Conservation (phyloP, 2,329 filamentous ascomycete species). For the Allantophomopsis cytisporea region DNA sequence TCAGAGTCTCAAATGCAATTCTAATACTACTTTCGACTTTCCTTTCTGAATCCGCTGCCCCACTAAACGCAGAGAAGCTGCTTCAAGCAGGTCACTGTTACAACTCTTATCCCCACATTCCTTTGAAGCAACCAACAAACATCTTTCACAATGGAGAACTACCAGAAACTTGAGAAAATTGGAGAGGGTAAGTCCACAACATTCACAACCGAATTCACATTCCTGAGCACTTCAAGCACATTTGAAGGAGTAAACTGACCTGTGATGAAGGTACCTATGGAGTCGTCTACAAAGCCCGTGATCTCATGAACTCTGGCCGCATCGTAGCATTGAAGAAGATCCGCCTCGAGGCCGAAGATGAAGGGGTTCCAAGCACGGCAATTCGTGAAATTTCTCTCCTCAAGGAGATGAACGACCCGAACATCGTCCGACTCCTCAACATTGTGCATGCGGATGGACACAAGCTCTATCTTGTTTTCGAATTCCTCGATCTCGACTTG, state of each 20-base stretch:
- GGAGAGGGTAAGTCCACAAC: conserved; percentile 60
- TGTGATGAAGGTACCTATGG: conserved; percentile 65
- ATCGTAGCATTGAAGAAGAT: conserved; percentile 95
- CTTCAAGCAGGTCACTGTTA: too few species aligned
- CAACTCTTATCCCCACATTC: conserved; percentile 8
- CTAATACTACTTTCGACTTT: not conserved
- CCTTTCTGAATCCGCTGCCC: too few species aligned
- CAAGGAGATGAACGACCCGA: conserved; percentile 88
- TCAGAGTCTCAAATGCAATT: too few species aligned
- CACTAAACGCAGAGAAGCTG: too few species aligned
- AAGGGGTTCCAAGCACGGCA: conserved; percentile 82
- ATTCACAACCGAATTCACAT: not conserved
- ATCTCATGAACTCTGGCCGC: conserved; percentile 67
- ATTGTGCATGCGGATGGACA: conserved; percentile 91
- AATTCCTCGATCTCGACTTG: conserved; percentile 81
- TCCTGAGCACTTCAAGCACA: not conserved
- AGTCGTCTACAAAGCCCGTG: conserved; percentile 88
- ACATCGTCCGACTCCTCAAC: conserved; percentile 78
- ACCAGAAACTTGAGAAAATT: conserved; percentile 93
- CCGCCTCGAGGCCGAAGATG: conserved; percentile 86
- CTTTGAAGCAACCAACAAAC: conserved; percentile 7
- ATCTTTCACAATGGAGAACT: conserved; percentile 65
- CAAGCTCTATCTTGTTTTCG: conserved; percentile 87
- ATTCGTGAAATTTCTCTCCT: conserved; percentile 90
- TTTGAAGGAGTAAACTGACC: not conserved